These are phyloP conservation scores for Quercus ilex DNA, from an alignment of 306 rosid genomes.

Conservation along the genomic window DNA sequence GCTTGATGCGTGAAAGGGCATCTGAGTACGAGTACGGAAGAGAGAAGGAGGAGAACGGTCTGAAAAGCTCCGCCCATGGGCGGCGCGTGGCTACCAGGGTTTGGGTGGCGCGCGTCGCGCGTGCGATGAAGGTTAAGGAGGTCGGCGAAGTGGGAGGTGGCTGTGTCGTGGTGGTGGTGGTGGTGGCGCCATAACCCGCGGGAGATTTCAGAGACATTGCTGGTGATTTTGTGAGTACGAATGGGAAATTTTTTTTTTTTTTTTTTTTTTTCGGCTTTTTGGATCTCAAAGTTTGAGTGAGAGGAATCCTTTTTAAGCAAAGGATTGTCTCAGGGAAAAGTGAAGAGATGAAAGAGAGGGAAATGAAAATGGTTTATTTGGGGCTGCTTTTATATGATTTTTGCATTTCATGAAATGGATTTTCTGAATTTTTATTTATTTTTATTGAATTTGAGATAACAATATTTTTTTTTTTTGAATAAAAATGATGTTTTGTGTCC, in stretches of 20 bases:
- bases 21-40: constrained; percentile 31
- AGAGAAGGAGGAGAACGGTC: constrained; percentile 23
- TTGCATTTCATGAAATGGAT: no score
- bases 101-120: constrained; percentile 27
- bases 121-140: constrained; percentile 22
- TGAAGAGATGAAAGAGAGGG: neutral
- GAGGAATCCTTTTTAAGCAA: neutral
- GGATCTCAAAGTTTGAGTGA: neutral
- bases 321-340: neutral
- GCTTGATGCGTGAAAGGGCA: constrained; percentile 33
- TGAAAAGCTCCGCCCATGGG: constrained; percentile 48
- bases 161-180: constrained; percentile 9
- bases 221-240: neutral
- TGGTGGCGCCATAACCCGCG: constrained; percentile 18
- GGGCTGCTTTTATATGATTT: no score
- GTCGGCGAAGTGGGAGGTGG: constrained; percentile 1
- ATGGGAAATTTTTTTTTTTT: neutral
- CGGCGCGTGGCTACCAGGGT: constrained; percentile 35
- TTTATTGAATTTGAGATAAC: no score
- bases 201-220: constrained; percentile 21
- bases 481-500: no score
- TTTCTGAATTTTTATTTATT: no score
- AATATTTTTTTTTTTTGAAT: no score
- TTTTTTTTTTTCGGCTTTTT: no score
- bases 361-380: no score